A percentile compares a stretch with the other conserved stretches of the same genome.
phyloP scores from a whole-genome alignment of 2,329 filamentous ascomycete species.

The Exophiala calicioides region DNA sequence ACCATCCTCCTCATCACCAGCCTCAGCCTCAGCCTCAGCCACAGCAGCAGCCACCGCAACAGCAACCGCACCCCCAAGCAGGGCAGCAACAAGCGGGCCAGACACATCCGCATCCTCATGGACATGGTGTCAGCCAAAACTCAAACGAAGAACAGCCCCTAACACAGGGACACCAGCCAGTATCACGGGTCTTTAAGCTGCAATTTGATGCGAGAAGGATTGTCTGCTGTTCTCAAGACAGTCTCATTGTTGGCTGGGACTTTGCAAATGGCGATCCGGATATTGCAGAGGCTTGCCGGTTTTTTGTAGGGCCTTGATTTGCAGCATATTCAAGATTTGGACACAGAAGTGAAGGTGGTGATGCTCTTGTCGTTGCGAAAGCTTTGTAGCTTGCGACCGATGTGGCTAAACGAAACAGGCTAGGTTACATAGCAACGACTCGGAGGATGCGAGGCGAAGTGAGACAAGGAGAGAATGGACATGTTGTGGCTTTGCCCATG shows the following conservation, averaged over 20 bases:
- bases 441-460: too few species aligned
- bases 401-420: too few species aligned
- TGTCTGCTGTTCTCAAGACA: slow-evolving; percentile 90
- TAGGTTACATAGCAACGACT: too few species aligned
- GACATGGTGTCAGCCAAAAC: slow-evolving; percentile 26
- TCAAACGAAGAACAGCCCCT: slow-evolving; percentile 33
- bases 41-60: slow-evolving; percentile 42
- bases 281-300: slow-evolving; percentile 73
- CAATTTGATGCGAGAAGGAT: slow-evolving; percentile 94
- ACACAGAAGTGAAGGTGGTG: too few species aligned
- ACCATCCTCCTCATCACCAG: slow-evolving; percentile 5
- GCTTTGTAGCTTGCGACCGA: too few species aligned
- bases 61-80: slow-evolving; percentile 19
- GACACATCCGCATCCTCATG: too few species aligned
- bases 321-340: too few species aligned
- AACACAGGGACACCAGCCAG: slow-evolving; percentile 33
- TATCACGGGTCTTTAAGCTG: slow-evolving; percentile 83
- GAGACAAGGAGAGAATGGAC: too few species aligned
- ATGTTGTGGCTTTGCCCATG: too few species aligned
- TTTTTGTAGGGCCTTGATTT: slow-evolving; percentile 67
- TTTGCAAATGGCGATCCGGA: slow-evolving; percentile 86
- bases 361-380: too few species aligned
- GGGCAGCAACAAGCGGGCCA: too few species aligned
- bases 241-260: slow-evolving; percentile 94
- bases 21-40: slow-evolving; percentile 28